phyloP scores from a whole-genome alignment of 2,329 filamentous ascomycete genomes.

The Monosporascus sp. region DNA sequence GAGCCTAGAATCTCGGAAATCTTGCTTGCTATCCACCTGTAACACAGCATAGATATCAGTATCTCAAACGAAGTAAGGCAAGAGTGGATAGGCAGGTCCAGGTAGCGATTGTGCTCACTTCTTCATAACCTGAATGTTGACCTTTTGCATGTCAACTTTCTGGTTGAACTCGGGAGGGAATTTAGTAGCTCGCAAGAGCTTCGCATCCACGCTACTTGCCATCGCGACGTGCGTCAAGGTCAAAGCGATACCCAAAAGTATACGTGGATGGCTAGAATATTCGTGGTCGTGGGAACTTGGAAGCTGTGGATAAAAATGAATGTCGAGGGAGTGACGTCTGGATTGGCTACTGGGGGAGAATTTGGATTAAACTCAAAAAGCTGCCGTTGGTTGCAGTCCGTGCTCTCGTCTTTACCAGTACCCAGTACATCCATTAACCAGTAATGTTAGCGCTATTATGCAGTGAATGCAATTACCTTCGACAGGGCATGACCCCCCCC shows the following conservation, averaged over 20 bases:
- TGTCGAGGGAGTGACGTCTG: not conserved
- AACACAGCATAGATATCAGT: not conserved
- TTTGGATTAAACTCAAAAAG: not conserved
- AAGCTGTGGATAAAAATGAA: not conserved
- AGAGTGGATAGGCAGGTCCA: not conserved
- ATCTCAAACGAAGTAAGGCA: conserved; percentile 2
- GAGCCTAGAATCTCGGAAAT: conserved; percentile 84
- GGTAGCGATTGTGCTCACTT: conserved; percentile 55
- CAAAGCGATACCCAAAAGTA: not conserved
- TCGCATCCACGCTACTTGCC: conserved; percentile 82
- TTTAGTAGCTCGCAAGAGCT: conserved; percentile 84
- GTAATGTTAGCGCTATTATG: not conserved
- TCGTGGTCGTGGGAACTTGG: not conserved
- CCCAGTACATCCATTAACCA: not conserved
- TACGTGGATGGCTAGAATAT: not conserved
- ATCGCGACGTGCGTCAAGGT: conserved; percentile 36
- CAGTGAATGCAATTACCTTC: not conserved
- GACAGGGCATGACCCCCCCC: not conserved
- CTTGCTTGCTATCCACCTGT: conserved; percentile 86
- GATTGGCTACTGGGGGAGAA: not conserved
- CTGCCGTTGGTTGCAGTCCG: too few relatives aligned
- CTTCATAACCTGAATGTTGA: conserved; percentile 97
- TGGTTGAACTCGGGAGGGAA: conserved; percentile 90
- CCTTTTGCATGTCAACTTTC: conserved; percentile 96
- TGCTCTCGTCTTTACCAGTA: too few relatives aligned